phyloP scores from a whole-genome alignment of 352 stramenopile species.

The Lagenidium giganteum region DNA sequence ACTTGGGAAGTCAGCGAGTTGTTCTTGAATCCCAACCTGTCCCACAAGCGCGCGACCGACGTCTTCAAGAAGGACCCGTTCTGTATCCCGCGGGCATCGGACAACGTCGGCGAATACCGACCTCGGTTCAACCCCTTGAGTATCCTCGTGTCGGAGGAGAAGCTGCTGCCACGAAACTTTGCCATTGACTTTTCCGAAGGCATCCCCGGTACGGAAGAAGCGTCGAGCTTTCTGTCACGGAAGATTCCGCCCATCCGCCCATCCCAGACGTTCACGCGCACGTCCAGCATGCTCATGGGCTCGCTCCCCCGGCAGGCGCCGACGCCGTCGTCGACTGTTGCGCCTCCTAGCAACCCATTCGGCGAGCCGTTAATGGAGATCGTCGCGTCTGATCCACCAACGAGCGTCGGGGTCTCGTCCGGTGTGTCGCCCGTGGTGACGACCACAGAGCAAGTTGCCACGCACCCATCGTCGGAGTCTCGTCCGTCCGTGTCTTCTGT shows the following conservation, averaged over 20 bases:
- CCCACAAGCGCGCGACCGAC: slow-evolving; percentile 9
- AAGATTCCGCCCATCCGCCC: slow-evolving; percentile 9
- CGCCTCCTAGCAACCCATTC: slow-evolving; percentile 16
- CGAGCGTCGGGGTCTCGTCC: background rate
- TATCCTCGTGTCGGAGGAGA: slow-evolving; percentile 63
- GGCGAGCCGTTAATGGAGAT: slow-evolving; percentile 18
- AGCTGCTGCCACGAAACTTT: slow-evolving; percentile 65
- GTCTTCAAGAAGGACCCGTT: slow-evolving; percentile 44
- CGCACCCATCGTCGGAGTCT: background rate
- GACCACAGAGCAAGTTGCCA: background rate
- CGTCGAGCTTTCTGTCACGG: slow-evolving; percentile 2
- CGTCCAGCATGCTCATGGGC: slow-evolving; percentile 17
- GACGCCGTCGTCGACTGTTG: slow-evolving; percentile 8
- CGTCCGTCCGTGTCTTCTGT: background rate
- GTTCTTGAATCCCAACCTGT: slow-evolving; percentile 17
- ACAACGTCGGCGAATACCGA: slow-evolving; percentile 68
- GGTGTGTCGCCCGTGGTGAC: background rate
- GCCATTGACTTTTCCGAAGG: slow-evolving; percentile 44
- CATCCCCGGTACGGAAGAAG: slow-evolving; percentile 10
- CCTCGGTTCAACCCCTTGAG: slow-evolving; percentile 65
- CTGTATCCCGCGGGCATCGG: slow-evolving; percentile 64
- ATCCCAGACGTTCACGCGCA: slow-evolving; percentile 10
- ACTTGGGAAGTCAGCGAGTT: slow-evolving; percentile 15
- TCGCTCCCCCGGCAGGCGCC: slow-evolving; percentile 11
- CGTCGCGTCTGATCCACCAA: slow-evolving; percentile 10